Evolutionary conservation across 2,329 filamentous ascomycete species (phyloP), one percentile per base, ranked within the genome.

Genomic region (Beauveria caledonica): DNA sequence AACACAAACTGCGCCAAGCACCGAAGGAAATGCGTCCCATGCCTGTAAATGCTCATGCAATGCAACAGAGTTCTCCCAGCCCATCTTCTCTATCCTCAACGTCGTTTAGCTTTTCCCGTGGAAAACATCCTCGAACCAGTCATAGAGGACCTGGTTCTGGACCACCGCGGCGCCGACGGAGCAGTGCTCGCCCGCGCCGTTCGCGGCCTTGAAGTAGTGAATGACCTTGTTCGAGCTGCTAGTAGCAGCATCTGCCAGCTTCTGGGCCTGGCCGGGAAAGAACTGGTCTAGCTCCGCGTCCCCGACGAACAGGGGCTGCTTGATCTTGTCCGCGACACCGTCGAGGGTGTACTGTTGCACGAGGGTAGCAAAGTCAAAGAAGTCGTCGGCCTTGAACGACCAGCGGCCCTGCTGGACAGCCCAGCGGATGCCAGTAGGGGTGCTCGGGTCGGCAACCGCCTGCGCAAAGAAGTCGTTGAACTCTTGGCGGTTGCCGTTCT

Each of bases 321-420:
- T 63, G 13, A 71, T 66, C 15, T 65, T 60, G n/a, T 64, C 57
- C 6, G 62, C 54, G 0, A 66, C 63, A 0, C 60, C 51, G 5
- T 65, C 62, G 15, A 69, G 36, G 2, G 49, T 66, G 61, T 65
- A 68, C 13, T 62, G 29, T 9, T 64, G 60, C 0, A 55, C 33
- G 13, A 62, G 7, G 15, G 61, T 62, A 17, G 65, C 62, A 49
- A 64, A 68, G 2, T 68, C 64, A 29, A 62, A 67, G 4, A 67
- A 62, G 2, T 67, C 69, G 17, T 55, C 54, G 2, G 61, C 64
- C 49, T 68, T 67, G 60, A 69, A 71, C 1, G 65, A 57, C 68
- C 68, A 70, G 19, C 67, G 39, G 21, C 68, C 68, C 17, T 70
- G 67, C 39, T 65, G 61, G 6, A 69, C 58, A 21, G 63, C 66